Evolutionary conservation across 306 rosid species (phyloP).

Genomic region (Vigna hirtella): DNA sequence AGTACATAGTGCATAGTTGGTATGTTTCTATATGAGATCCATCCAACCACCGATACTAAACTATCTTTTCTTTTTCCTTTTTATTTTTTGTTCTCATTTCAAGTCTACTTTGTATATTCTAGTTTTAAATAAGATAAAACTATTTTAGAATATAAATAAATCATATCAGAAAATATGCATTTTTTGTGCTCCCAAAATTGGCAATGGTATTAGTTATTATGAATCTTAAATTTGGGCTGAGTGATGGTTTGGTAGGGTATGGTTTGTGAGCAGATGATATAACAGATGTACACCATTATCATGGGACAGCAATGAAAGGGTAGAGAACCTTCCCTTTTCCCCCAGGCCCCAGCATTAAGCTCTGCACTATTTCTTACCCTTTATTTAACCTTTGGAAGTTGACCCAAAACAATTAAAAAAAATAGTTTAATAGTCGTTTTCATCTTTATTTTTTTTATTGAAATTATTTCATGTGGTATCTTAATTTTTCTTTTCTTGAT

Average conservation of each 20-base stretch:
- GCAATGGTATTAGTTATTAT: no score
- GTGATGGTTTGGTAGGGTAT: conserved; percentile 29
- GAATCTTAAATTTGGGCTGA: not conserved
- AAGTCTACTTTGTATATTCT: no score
- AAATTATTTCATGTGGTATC: no score
- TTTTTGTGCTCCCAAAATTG: no score
- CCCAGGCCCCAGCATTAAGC: conserved; percentile 29
- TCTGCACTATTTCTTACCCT: conserved; percentile 22
- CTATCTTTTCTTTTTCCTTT: not conserved
- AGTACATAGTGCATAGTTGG: conserved; percentile 12
- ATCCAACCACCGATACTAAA: conserved; percentile 36
- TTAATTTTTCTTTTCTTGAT: no score
- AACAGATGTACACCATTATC: conserved; percentile 31
- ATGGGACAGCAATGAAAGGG: conserved; percentile 32
- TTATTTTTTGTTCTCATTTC: not conserved
- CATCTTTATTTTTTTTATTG: no score
- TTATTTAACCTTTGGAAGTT: conserved; percentile 32
- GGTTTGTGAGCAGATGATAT: conserved; percentile 34
- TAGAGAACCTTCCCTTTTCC: conserved; percentile 17
- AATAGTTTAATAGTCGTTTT: no score
- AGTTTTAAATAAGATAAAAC: no score
- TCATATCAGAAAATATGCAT: no score
- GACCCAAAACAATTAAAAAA: conserved; percentile 8
- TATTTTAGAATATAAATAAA: no score
- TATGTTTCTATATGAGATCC: conserved; percentile 15